Conservation (phyloP, 805 yeast genomes). For the Kuraishia hungarica region DNA sequence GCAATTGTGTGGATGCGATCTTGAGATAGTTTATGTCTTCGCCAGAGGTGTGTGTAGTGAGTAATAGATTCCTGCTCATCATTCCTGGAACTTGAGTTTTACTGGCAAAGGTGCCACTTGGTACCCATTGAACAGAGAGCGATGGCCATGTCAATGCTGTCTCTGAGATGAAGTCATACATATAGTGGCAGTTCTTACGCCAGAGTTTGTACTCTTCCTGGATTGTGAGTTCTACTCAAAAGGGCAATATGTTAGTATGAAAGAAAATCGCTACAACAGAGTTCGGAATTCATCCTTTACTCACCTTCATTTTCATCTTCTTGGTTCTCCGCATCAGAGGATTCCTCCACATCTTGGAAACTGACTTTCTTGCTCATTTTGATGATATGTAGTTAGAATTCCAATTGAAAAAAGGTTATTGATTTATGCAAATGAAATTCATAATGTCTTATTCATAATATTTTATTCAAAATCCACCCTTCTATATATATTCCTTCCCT, state of each 20-base stretch:
- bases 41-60: constrained; percentile 73
- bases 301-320: neutral
- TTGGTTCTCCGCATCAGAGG: constrained; percentile 8
- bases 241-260: neutral
- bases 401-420: too few relatives aligned
- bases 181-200: constrained; percentile 72
- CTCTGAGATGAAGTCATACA: constrained; percentile 79
- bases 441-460: too few relatives aligned
- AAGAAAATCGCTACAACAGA: neutral
- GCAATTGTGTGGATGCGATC: constrained; percentile 53
- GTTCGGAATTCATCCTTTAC: neutral
- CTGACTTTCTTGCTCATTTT: constrained; percentile 7
- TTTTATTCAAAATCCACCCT: too few relatives aligned
- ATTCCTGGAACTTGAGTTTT: constrained; percentile 12
- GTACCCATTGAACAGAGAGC: constrained; percentile 71
- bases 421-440: too few relatives aligned
- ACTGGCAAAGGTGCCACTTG: constrained; percentile 26
- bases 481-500: too few relatives aligned
- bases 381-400: neutral
- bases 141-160: constrained; percentile 81
- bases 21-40: constrained; percentile 60
- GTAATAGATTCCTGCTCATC: constrained; percentile 40
- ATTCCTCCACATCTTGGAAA: constrained; percentile 13
- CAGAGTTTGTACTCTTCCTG: constrained; percentile 69
- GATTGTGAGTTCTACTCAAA: constrained; percentile 29